Evolutionary conservation across 768 basidiomycete genomes (phyloP), one percentile per base, ranked within the genome.

Genomic region (Gelatoporia subvermispora): DNA sequence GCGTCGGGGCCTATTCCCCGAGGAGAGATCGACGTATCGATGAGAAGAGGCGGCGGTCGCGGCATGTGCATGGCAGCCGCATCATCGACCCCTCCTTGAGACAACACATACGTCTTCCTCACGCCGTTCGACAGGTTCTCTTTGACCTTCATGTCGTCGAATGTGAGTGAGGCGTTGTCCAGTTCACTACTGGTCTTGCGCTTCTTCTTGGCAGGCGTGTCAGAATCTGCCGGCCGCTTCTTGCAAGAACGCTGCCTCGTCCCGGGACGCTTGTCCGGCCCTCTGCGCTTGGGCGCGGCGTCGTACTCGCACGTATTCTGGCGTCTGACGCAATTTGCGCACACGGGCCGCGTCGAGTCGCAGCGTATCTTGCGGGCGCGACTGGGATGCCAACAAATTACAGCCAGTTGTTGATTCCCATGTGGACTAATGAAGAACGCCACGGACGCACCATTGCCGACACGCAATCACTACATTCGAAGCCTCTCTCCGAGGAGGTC

Each of bases 331-430:
- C 88, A 90, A 68, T 91, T 91, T 72, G 83, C 79, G 72, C 88
- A 91, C 48, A 76, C 73, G 55, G 88, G 88, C 62, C 88, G 75
- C 28, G 81, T 85, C 49, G 88, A 90, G 66, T 90, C 88, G 72
- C 88, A 91, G 51, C 84, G 81, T 59, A 90, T 89, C 75, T 91
- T 91, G 65, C 88, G 79, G 53, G 80, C 77, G 57, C 88, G 88
- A 67, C 88, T 90, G 71, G 63, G 53, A 68, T 60, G 64, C 52
- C 59, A 56, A 57, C 58, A 57, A 46, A 58, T 54, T 56, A 49
- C 51, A 52, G 51, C 35, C 37, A 47, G 48, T 41, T 38, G 41
- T 43, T 22, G 17, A 23, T 36, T 35, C 28, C 48, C 47, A 37
- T 45, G 48, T 50, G 41, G 28, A 31, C 28, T 7, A 37, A 45